Evolutionary conservation across 331 rosid species (phyloP).

Genomic region (Stylosanthes scabra): DNA sequence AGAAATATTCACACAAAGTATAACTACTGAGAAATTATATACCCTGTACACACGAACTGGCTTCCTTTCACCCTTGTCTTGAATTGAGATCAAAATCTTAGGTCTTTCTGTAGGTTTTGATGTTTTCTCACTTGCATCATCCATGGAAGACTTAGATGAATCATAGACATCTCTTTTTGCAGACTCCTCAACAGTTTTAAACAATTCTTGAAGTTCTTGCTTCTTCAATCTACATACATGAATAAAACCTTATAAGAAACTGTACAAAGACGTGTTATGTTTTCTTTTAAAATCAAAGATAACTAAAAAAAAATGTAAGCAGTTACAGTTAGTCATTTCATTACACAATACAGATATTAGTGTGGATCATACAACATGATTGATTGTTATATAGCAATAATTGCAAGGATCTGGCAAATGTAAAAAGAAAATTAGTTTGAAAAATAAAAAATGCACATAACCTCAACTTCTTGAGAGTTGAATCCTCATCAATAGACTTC

Average conservation of each 20-base stretch:
- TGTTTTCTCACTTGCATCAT: slow-evolving; percentile 44
- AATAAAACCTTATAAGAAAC: slow-evolving; percentile 31
- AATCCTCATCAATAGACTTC: slow-evolving; percentile 51
- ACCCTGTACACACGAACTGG: slow-evolving; percentile 84
- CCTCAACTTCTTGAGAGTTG: slow-evolving; percentile 79
- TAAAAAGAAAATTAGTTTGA: neutral
- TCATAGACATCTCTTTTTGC: slow-evolving; percentile 45
- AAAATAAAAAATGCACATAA: slow-evolving; percentile 18
- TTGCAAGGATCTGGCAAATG: slow-evolving; percentile 1
- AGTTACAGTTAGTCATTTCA: neutral
- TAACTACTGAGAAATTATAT: slow-evolving; percentile 35
- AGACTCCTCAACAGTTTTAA: slow-evolving; percentile 65
- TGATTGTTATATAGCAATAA: neutral
- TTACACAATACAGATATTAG: too few relatives aligned
- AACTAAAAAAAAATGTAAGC: neutral
- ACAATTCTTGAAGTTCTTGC: slow-evolving; percentile 67
- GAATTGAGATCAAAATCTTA: slow-evolving; percentile 78
- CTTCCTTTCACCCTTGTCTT: slow-evolving; percentile 70
- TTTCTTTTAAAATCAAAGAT: neutral
- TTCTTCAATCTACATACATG: slow-evolving; percentile 63
- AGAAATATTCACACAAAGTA: slow-evolving; percentile 14
- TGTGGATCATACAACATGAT: neutral
- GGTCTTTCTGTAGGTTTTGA: slow-evolving; percentile 61
- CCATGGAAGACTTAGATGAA: slow-evolving; percentile 44
- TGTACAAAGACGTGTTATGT: neutral